phyloP scores from a whole-genome alignment of 192 early-diverging fungal species.

The Coemansia sp. region DNA sequence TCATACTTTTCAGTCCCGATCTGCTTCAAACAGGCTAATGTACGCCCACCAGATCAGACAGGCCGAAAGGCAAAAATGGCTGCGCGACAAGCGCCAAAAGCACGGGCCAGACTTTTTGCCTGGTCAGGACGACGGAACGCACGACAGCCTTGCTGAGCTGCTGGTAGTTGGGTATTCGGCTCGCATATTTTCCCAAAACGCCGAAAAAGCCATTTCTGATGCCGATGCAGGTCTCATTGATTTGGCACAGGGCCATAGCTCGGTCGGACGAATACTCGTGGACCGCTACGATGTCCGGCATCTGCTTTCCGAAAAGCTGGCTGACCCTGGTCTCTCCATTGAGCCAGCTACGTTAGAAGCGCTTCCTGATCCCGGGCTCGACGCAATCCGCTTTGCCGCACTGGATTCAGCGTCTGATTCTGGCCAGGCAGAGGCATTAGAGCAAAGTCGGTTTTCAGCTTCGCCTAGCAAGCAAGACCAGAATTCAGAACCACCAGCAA shows the following conservation, averaged over 20 bases:
- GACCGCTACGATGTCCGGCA: conserved; percentile 49
- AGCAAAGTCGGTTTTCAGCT: background rate
- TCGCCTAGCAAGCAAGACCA: no score
- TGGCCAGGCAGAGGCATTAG: background rate
- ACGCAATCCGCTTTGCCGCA: conserved; percentile 20
- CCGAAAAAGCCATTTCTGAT: background rate
- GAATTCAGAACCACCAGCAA: background rate
- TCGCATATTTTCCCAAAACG: conserved; percentile 1
- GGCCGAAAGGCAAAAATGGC: conserved; percentile 15
- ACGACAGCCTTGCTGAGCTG: background rate
- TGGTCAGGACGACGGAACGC: conserved; percentile 10
- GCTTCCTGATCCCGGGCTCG: conserved; percentile 12
- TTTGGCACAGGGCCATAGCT: background rate
- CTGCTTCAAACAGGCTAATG: conserved; percentile 3
- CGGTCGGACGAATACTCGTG: background rate
- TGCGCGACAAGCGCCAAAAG: conserved; percentile 13
- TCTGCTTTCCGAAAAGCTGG: conserved; percentile 9
- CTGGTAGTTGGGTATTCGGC: conserved; percentile 34
- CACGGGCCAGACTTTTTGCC: conserved; percentile 12
- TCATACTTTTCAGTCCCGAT: no score
- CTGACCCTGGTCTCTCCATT: background rate
- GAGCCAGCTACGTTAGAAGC: background rate
- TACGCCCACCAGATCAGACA: conserved; percentile 20
- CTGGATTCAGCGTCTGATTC: conserved; percentile 6
- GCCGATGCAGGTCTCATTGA: conserved; percentile 11